Conservation (phyloP, 345 rosid genomes). For the Euphorbia peplus region DNA sequence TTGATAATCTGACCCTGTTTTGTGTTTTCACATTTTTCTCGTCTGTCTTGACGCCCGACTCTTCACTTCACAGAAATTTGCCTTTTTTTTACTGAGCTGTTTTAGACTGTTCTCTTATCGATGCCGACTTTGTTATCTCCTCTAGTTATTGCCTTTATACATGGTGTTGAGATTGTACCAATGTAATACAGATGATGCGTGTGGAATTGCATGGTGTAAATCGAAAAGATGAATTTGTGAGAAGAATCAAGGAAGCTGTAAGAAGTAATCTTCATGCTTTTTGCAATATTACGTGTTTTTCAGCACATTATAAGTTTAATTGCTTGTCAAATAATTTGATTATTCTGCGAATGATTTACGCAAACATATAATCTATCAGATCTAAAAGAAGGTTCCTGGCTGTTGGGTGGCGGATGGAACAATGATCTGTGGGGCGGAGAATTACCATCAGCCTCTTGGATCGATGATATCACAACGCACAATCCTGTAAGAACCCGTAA, state of each 20-base stretch:
- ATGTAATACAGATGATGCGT: slow-evolving; percentile 50
- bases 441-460: slow-evolving; percentile 71
- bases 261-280: slow-evolving; percentile 42
- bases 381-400: slow-evolving; percentile 64
- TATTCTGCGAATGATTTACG: slow-evolving; percentile 1
- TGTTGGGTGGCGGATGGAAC: slow-evolving; percentile 96
- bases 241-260: slow-evolving; percentile 67
- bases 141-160: background rate
- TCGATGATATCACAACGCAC: slow-evolving; percentile 64
- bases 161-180: slow-evolving; percentile 14
- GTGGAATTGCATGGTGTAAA: slow-evolving; percentile 61
- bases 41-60: background rate
- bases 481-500: slow-evolving; percentile 60
- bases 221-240: slow-evolving; percentile 64
- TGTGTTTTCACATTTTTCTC: background rate
- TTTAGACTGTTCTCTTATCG: background rate
- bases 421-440: slow-evolving; percentile 97
- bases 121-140: background rate
- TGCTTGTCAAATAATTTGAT: background rate
- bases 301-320: background rate
- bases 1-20: background rate
- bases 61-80: background rate
- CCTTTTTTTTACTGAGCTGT: background rate
- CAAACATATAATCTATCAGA: slow-evolving; percentile 29
- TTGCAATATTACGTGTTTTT: background rate